Evolutionary conservation across 1,284 basidiomycete genomes (phyloP), one percentile per base, ranked within the genome.

Genomic region (Earliella scabrosa): DNA sequence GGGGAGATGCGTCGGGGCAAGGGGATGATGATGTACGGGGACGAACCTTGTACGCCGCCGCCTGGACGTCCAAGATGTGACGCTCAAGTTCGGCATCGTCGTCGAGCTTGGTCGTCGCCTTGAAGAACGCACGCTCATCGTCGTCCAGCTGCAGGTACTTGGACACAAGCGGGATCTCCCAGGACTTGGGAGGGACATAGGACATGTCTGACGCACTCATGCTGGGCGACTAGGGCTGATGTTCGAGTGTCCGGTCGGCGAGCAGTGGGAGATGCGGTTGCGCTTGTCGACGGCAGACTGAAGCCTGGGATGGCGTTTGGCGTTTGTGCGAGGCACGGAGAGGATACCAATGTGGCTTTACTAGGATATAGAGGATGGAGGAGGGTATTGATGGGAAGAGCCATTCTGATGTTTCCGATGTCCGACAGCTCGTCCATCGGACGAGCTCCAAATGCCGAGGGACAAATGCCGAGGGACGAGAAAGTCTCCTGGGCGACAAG

Each of bases 11-110:
- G 13, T 6, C 13, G 29, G 29, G 29, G 39, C 39, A 41, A 14
- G 23, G 21, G 18, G 21, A 23, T 41, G n/a, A 34, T 24, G 4
- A 20, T 34, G 7, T 5, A 38, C 18, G 21, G 21, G 6, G 29
- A 38, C 54, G 38, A 21, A 63, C 63, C 39, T 50, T 46, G 27
- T 59, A 63, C 2, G 63, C 63, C 32, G 75, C 72, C 31, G 56
- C 63, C 57, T 80, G 80, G 16, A 79, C 71, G 2, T 56, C 52
- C 16, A 82, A 43, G 35, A 83, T 76, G 63, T 84, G 82, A 41
- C 68, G 56, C 63, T 73, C 81, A 50, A 82, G 66, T 46, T 71
- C 71, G 2, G 74, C 70, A 2, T 75, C 71, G 52, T 76, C 70
- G 4, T 71, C 51, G 29, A 81, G 79, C 2, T 73, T 73, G 13